Base-by-base conservation (phyloP, 805 yeast genomes). In the Pichia occidentalis region DNA sequence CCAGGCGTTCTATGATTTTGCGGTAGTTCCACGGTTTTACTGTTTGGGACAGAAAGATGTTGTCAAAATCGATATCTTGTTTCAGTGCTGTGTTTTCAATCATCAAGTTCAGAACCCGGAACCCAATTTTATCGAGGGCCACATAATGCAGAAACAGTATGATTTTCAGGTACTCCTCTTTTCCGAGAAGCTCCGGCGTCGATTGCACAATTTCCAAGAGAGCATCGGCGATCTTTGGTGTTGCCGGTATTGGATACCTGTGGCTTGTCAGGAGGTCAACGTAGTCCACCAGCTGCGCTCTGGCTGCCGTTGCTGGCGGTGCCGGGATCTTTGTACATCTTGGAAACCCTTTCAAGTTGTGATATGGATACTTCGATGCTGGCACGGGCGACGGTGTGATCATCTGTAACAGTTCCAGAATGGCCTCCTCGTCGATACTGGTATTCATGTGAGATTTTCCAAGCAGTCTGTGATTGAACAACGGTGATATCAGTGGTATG, bases 1-100 rank as follows among this genome's bases (percentile, higher is more conserved):
- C 51, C 10, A 57, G 32, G 18, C 53, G 24, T 22, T 44, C 49
- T 9, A 54, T 39, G 2, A 52, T 39, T 6, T 37, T 33, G 16
- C 29, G 35, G 34, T 51, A 53, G 9, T 42, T 30, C 1, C 53
- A 44, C 4, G 36, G 42, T 3, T 43, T 33, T 19, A 35, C 35
- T 1, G 50, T 37, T 31, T 39, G 46, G 0, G 54, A 48, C 12
- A 57, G 29, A 9, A 52, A 24, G 9, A 49, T 40, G 36, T 57
- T 57, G 27, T 56, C 47, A 39, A 56, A 57, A 29, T 57, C 61
- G 8, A 53, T 42, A 37, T 56, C 60, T 28, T 47, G 46, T 7
- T 24, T 21, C 11, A 54, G 30, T 4, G 32, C 36, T 1, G 59
- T 43, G 12, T 41, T 32, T 6, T 37, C 31, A 8, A 27, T 31